phyloP scores from a whole-genome alignment of 331 rosid species.

The Quercus lobata region DNA sequence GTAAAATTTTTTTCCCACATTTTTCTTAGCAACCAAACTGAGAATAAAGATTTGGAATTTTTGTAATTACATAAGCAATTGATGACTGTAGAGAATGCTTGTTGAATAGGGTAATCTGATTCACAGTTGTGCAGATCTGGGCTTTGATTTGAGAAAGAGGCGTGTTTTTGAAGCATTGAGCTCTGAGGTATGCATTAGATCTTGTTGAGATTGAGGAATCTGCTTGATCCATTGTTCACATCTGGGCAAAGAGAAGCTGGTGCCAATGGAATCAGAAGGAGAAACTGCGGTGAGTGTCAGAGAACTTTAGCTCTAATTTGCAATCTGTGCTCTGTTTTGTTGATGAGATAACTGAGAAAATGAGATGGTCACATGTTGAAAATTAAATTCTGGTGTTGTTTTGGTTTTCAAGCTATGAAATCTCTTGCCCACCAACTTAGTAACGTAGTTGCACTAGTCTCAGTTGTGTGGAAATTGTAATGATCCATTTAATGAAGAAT shows the following conservation, averaged over 20 bases:
- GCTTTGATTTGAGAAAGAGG: slow-evolving; percentile 11
- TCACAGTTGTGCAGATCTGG: slow-evolving; percentile 29
- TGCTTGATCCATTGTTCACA: slow-evolving; percentile 30
- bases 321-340: background rate
- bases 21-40: slow-evolving; percentile 1
- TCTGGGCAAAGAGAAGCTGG: slow-evolving; percentile 30
- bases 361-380: background rate
- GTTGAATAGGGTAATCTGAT: slow-evolving; percentile 25
- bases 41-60: slow-evolving; percentile 10
- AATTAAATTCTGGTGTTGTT: background rate
- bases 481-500: background rate
- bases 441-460: background rate
- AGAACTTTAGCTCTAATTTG: background rate
- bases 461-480: background rate
- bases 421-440: background rate
- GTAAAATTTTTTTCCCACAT: background rate
- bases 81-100: slow-evolving; percentile 19
- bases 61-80: background rate
- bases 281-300: slow-evolving; percentile 68
- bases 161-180: slow-evolving; percentile 1
- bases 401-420: background rate
- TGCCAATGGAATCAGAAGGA: slow-evolving; percentile 67
- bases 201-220: slow-evolving; percentile 32
- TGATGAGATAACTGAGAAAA: background rate
- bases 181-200: slow-evolving; percentile 37